Percentiles rank a stretch among this genome's conserved stretches.
phyloP scores from a whole-genome alignment of 106 monocot genomes.

The Platanthera zijinensis region DNA sequence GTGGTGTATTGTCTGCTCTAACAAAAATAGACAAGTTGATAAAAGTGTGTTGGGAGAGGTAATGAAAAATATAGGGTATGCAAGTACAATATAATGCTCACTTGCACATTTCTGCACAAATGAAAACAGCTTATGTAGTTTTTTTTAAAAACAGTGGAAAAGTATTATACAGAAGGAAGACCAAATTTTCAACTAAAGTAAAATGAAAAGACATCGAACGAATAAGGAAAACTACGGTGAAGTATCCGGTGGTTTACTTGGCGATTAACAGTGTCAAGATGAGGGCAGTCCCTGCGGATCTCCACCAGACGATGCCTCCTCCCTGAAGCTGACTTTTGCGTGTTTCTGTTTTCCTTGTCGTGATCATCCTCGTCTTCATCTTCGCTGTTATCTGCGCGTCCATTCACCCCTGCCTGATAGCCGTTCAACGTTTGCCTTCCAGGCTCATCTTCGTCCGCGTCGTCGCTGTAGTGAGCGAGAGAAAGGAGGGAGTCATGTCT shows the following conservation, averaged over 20 bases:
- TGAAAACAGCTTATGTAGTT: neutral
- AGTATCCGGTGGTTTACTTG: constrained; percentile 36
- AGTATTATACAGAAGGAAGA: neutral
- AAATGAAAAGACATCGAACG: neutral
- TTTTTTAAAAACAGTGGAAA: neutral
- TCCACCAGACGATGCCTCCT: constrained; percentile 59
- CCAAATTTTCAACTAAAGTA: neutral
- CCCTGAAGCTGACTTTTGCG: neutral
- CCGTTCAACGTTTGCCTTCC: constrained; percentile 13
- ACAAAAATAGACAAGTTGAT: neutral
- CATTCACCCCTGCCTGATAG: neutral
- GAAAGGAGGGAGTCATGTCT: constrained; percentile 22
- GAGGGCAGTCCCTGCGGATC: constrained; percentile 81
- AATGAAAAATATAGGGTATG: neutral
- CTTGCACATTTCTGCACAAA: neutral
- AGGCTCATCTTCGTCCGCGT: constrained; percentile 30
- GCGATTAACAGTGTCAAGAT: constrained; percentile 94
- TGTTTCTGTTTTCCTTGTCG: neutral
- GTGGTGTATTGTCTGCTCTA: neutral
- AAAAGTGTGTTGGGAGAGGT: neutral
- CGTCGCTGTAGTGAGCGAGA: constrained; percentile 33
- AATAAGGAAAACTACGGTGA: neutral
- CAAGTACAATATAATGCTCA: neutral
- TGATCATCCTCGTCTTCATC: constrained; percentile 19
- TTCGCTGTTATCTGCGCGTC: neutral